These are phyloP conservation scores for Scleromitrula shiraiana DNA, from an alignment of 2,329 filamentous ascomycete genomes.

Conservation along the genomic window DNA sequence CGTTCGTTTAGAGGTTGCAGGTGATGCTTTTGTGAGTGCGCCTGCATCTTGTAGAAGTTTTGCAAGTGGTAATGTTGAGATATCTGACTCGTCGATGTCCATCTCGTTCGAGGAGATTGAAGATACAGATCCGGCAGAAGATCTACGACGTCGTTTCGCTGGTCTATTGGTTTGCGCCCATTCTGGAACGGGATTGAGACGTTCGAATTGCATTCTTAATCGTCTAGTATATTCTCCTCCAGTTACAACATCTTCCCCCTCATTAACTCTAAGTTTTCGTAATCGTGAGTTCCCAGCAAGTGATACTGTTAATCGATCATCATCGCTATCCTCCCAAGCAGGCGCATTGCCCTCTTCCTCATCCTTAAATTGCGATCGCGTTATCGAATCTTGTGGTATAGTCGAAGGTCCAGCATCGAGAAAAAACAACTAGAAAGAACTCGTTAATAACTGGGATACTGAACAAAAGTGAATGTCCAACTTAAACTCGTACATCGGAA, in stretches of 20 bases:
- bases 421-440: slow-evolving; percentile 29
- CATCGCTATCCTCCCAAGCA: slow-evolving; percentile 93
- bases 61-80: slow-evolving; percentile 71
- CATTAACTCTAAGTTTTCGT: slow-evolving; percentile 73
- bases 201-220: slow-evolving; percentile 68
- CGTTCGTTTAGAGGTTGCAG: slow-evolving; percentile 48
- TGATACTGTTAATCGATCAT: slow-evolving; percentile 79
- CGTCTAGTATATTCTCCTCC: slow-evolving; percentile 79
- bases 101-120: slow-evolving; percentile 36
- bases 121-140: slow-evolving; percentile 38
- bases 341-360: slow-evolving; percentile 40
- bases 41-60: slow-evolving; percentile 69
- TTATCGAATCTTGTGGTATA: slow-evolving; percentile 18
- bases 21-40: slow-evolving; percentile 45
- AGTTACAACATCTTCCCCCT: slow-evolving; percentile 77
- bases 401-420: slow-evolving; percentile 31
- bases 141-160: slow-evolving; percentile 42
- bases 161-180: slow-evolving; percentile 49
- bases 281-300: slow-evolving; percentile 67
- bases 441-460: no score
- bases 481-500: slow-evolving; percentile 44
- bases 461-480: slow-evolving; percentile 7
- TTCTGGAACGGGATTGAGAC: slow-evolving; percentile 50
- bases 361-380: slow-evolving; percentile 20
- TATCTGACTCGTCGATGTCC: slow-evolving; percentile 47